phyloP scores from a whole-genome alignment of 768 basidiomycete genomes.

The Hygrocybe coccinea region DNA sequence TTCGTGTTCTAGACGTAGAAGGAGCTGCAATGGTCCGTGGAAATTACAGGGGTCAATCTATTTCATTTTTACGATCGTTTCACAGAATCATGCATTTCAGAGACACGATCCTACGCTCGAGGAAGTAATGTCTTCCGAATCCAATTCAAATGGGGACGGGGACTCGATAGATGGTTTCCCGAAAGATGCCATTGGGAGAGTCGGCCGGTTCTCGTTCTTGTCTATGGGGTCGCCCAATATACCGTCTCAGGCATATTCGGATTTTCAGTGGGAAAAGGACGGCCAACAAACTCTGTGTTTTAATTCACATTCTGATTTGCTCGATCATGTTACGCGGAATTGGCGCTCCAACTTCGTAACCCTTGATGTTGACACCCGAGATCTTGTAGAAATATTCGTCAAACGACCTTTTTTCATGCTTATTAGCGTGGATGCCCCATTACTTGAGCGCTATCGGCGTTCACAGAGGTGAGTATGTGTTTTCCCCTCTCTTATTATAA shows the following conservation, averaged over 20 bases:
- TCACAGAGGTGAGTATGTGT: slow-evolving; percentile 44
- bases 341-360: slow-evolving; percentile 85
- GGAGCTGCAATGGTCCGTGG: slow-evolving; percentile 3
- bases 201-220: slow-evolving; percentile 39
- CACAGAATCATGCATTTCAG: slow-evolving; percentile 7
- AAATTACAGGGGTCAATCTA: slow-evolving; percentile 10
- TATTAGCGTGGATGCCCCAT: slow-evolving; percentile 76
- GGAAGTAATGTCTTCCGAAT: slow-evolving; percentile 1
- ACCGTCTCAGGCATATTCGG: slow-evolving; percentile 14
- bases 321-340: slow-evolving; percentile 71
- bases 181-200: slow-evolving; percentile 5
- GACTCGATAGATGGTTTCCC: slow-evolving; percentile 2
- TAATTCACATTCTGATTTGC: slow-evolving; percentile 45
- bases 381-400: slow-evolving; percentile 61
- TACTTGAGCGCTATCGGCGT: slow-evolving; percentile 63
- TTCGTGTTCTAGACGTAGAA: slow-evolving; percentile 34
- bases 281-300: slow-evolving; percentile 32
- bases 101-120: background rate
- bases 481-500: background rate
- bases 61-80: background rate
- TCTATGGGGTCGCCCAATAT: slow-evolving; percentile 34
- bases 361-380: slow-evolving; percentile 52
- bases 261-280: background rate
- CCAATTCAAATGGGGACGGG: slow-evolving; percentile 12
- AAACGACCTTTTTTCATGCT: slow-evolving; percentile 91